These are phyloP conservation scores for Mortierella polycephala DNA, from an alignment of 371 early-diverging fungal species.

Conservation along the genomic window DNA sequence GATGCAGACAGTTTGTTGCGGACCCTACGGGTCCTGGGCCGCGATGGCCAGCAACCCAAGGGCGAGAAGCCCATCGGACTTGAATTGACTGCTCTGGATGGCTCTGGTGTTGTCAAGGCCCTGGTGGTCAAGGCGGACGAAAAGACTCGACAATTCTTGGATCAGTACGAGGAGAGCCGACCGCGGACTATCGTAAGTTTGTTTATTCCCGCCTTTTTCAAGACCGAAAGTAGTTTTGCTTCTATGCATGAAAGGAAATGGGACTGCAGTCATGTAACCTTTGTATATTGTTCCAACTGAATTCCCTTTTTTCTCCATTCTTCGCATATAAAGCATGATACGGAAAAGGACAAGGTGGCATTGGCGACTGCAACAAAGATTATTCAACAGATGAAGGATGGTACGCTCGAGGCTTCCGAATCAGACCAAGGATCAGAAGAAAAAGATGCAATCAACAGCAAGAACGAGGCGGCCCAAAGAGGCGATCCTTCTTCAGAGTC, in stretches of 20 bases:
- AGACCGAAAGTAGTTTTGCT: not conserved
- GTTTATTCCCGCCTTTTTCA: not conserved
- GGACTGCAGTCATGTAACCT: no score
- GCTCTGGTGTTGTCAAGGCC: constrained; percentile 66
- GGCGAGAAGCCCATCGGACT: constrained; percentile 56
- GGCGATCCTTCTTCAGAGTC: constrained; percentile 1
- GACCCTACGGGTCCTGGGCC: constrained; percentile 78
- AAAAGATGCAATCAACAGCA: constrained; percentile 35
- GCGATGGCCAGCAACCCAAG: constrained; percentile 62
- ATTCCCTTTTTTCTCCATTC: not conserved
- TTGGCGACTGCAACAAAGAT: constrained; percentile 51
- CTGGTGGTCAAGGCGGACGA: constrained; percentile 82
- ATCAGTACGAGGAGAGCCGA: constrained; percentile 63
- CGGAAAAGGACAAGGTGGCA: constrained; percentile 56
- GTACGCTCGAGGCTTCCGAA: constrained; percentile 44
- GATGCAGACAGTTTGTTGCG: constrained; percentile 74
- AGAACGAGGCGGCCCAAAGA: not conserved
- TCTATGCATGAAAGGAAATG: no score
- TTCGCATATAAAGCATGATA: constrained; percentile 45
- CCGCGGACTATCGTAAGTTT: constrained; percentile 53
- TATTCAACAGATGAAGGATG: constrained; percentile 60
- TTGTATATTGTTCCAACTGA: not conserved
- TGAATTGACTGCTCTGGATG: constrained; percentile 68
- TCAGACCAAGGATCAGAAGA: constrained; percentile 20
- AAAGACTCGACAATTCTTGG: constrained; percentile 70